phyloP scores from a whole-genome alignment of 306 rosid genomes.

The Prunus kanzakura region DNA sequence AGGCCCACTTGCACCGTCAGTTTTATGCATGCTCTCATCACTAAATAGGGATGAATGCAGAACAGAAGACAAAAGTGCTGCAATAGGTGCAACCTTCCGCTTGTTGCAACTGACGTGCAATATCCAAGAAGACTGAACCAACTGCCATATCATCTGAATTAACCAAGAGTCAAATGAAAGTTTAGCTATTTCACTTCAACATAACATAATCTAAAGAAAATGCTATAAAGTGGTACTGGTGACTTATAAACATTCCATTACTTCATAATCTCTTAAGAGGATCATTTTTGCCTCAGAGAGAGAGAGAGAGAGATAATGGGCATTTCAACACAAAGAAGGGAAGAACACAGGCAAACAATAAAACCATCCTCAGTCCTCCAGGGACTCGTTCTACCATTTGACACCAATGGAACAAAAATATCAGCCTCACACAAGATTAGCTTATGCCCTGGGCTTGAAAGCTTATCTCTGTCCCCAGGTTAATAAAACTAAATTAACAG shows the following conservation, averaged over 20 bases:
- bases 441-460: background rate
- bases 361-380: background rate
- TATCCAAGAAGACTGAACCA: constrained; percentile 92
- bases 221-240: background rate
- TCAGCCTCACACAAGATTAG: background rate
- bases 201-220: constrained; percentile 8
- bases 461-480: background rate
- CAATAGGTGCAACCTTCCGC: constrained; percentile 89
- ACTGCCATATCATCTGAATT: constrained; percentile 82
- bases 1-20: constrained; percentile 66
- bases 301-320: background rate
- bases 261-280: background rate
- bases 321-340: background rate
- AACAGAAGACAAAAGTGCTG: constrained; percentile 91
- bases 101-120: constrained; percentile 89
- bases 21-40: constrained; percentile 75
- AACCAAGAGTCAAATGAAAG: constrained; percentile 26
- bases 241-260: background rate
- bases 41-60: constrained; percentile 73
- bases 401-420: background rate
- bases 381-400: background rate
- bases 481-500: background rate
- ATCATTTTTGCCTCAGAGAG: background rate
- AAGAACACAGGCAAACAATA: background rate
- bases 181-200: constrained; percentile 5